These are phyloP conservation scores for Moelleriella libera DNA, from an alignment of 2,329 filamentous ascomycete genomes.

Conservation along the genomic window DNA sequence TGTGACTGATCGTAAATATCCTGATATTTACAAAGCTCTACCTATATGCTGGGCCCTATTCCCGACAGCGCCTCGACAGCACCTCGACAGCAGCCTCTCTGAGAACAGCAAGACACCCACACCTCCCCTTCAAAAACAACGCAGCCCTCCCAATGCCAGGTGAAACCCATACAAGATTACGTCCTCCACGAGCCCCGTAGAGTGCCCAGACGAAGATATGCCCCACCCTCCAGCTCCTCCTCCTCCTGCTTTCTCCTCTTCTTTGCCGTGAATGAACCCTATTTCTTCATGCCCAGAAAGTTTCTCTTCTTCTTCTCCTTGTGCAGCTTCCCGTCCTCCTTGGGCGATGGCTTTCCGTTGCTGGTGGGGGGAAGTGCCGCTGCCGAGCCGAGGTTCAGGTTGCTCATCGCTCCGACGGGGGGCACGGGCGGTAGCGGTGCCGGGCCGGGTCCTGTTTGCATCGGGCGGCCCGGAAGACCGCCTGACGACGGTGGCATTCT, in stretches of 20 bases:
- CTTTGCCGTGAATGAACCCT: constrained; percentile 13
- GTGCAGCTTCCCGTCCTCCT: constrained; percentile 25
- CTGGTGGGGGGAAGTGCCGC: not conserved
- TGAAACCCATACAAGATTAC: not conserved
- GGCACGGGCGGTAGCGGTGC: constrained; percentile 13
- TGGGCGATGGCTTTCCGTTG: constrained; percentile 9
- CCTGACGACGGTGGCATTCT: constrained; percentile 3
- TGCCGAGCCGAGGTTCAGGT: constrained; percentile 31
- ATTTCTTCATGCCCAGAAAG: constrained; percentile 46
- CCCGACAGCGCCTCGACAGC: not conserved
- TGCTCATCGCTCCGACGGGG: constrained; percentile 40
- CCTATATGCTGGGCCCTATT: not conserved
- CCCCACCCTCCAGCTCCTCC: not conserved
- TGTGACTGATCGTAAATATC: not conserved
- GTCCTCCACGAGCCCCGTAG: not conserved
- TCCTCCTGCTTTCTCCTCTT: not conserved
- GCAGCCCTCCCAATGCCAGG: not conserved
- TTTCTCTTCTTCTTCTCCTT: constrained; percentile 51
- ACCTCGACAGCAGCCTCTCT: not conserved
- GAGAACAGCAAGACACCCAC: not conserved
- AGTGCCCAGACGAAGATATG: not conserved
- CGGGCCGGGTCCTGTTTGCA: constrained; percentile 3
- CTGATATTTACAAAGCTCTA: not conserved
- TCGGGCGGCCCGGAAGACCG: constrained; percentile 12
- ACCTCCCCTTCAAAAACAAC: not conserved